Conservation (phyloP, 345 rosid genomes). For the Cardamine chenopodiifolia region DNA sequence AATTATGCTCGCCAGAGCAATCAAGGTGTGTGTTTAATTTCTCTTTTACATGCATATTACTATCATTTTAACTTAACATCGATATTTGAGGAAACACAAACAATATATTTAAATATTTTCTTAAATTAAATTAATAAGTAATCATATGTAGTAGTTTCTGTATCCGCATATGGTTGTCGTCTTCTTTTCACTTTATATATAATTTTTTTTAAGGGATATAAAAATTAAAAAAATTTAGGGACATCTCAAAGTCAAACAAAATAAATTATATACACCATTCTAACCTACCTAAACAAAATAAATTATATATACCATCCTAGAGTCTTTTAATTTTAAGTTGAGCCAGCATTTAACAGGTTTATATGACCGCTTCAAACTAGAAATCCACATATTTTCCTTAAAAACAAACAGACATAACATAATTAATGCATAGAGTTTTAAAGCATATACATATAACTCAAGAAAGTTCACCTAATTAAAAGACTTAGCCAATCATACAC, state of each 20-base stretch:
- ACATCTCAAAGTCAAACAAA: not conserved
- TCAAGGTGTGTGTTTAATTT: conserved; percentile 27
- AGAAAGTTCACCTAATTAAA: conserved; percentile 25
- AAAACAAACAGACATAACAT: conserved; percentile 2
- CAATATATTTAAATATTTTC: not conserved
- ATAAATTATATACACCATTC: not conserved
- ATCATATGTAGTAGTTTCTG: not conserved
- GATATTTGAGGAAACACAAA: not conserved
- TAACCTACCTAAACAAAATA: too few relatives aligned
- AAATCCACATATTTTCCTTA: conserved; percentile 8
- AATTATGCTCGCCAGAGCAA: conserved; percentile 17
- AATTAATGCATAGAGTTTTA: conserved; percentile 5
- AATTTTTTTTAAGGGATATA: not conserved
- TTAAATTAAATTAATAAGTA: not conserved
- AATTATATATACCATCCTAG: too few relatives aligned
- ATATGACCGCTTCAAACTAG: not conserved
- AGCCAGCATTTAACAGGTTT: not conserved
- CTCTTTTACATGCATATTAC: conserved; percentile 1
- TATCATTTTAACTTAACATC: not conserved
- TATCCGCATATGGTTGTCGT: conserved; percentile 19
- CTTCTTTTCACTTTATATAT: not conserved
- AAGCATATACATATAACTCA: conserved; percentile 33
- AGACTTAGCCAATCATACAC: conserved; percentile 43
- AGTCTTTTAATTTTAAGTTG: not conserved
- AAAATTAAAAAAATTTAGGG: not conserved